Base-by-base conservation (phyloP, 2,329 filamentous ascomycete species). In the Didymella arachidicola region DNA sequence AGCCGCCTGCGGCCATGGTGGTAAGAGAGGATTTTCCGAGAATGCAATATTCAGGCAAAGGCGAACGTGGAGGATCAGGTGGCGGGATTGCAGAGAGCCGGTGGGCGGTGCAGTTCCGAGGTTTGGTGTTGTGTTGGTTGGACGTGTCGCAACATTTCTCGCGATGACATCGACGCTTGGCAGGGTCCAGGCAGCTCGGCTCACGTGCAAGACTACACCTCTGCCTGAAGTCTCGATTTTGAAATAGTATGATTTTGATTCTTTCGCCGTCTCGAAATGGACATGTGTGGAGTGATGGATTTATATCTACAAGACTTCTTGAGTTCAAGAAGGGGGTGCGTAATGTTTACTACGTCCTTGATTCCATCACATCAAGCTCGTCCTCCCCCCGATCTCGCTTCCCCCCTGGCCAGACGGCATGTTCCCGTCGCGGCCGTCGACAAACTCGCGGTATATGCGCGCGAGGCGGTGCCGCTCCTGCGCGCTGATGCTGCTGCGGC, bases 381-480 rank as follows among this genome's bases (percentile, higher is more conserved):
- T 94, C 73, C 95, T 83, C 14, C 93, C 95, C 7, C 95, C 95
- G 79, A 99, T 87, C 78, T 98, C 95, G 77, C 89, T 96, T 56
- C 90, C 91, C 0, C 91, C 93, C 78, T 98, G 92, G 1, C 95
- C 95, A 77, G 90, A 94, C 60, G 89, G 92, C 92, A 99, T 93
- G 81, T 98, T 93, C 7, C 95, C 95, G 76, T 93, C 97, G 67
- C 95, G 84, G 0, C 93, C 93, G 4, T 92, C 91, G 0, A 97
- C 89, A 81, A 99, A 99, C 79, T 99, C 95, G 16, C 84, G 83
- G 74, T 99, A 99, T 61, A 99, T 97, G 39, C 86, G 86, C 69
- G 86, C 84, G 65, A 99, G 78, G 59, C 94, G 82, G 61, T 80
- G 83, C 69, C 88, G 85, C 79, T 99, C 95, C 59, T 92, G 86